Conservation (phyloP, 1,284 basidiomycete species). For the Mycena sp. region DNA sequence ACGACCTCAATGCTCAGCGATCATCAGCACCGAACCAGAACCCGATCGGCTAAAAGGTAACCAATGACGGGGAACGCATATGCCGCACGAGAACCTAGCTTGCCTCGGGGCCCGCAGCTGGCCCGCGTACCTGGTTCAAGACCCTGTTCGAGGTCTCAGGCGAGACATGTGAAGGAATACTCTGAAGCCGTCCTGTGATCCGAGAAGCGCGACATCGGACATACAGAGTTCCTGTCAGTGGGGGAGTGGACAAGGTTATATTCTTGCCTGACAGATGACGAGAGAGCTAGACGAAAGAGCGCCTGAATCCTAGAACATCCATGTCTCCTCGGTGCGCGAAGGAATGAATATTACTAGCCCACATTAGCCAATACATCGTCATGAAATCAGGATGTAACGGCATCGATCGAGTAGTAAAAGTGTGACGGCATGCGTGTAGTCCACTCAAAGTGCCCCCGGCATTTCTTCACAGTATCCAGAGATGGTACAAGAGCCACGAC, state of each 20-base stretch:
- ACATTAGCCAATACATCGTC: no score
- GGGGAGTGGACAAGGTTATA: slow-evolving; percentile 26
- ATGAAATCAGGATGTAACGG: not conserved
- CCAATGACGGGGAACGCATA: slow-evolving; percentile 27
- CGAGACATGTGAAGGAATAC: slow-evolving; percentile 24
- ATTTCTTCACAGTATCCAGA: slow-evolving; percentile 2
- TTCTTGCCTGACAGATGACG: slow-evolving; percentile 28
- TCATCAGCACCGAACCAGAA: slow-evolving; percentile 20
- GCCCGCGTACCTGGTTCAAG: slow-evolving; percentile 12
- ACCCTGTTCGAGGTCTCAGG: slow-evolving; percentile 12
- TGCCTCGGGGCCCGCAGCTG: slow-evolving; percentile 18
- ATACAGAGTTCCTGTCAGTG: slow-evolving; percentile 25
- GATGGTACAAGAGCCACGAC: not conserved
- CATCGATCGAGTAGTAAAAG: no score
- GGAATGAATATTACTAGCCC: no score
- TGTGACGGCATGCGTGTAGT: not conserved
- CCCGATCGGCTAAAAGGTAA: slow-evolving; percentile 28
- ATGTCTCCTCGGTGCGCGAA: slow-evolving; percentile 14
- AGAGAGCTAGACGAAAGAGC: slow-evolving; percentile 19
- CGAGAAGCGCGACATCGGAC: slow-evolving; percentile 30
- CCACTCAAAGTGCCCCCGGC: slow-evolving; percentile 16
- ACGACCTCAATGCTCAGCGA: slow-evolving; percentile 16
- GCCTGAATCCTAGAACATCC: slow-evolving; percentile 16
- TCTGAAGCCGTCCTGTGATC: slow-evolving; percentile 21
- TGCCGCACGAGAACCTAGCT: slow-evolving; percentile 20